Evolutionary conservation across 352 stramenopile species (phyloP).

Genomic region (Pythium phragmiticola): DNA sequence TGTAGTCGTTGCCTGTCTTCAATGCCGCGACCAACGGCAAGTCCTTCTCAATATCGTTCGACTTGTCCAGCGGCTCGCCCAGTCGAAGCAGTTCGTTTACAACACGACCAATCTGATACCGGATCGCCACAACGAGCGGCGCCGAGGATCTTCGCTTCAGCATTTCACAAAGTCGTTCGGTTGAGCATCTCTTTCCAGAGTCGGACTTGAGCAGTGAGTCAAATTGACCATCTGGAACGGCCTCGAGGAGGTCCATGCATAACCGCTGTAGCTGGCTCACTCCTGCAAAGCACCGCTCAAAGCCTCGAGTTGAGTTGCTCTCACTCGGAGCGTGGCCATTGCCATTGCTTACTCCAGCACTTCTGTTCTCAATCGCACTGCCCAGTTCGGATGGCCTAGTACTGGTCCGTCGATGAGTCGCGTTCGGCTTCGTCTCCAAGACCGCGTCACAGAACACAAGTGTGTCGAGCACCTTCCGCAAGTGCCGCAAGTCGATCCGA

Average conservation of each 20-base stretch:
- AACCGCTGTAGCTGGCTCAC: slow-evolving; percentile 44
- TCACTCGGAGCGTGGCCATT: slow-evolving; percentile 8
- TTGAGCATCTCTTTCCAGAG: slow-evolving; percentile 63
- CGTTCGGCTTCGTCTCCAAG: slow-evolving; percentile 38
- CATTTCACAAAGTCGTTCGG: slow-evolving; percentile 61
- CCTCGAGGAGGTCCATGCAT: slow-evolving; percentile 57
- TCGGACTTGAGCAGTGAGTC: slow-evolving; percentile 61
- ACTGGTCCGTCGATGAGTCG: slow-evolving; percentile 23
- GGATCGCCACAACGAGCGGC: slow-evolving; percentile 69
- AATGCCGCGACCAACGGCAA: slow-evolving; percentile 70
- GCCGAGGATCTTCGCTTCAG: slow-evolving; percentile 55
- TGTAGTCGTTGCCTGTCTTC: slow-evolving; percentile 68
- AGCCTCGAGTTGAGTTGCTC: slow-evolving; percentile 4
- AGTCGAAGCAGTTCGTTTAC: slow-evolving; percentile 74
- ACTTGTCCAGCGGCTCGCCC: slow-evolving; percentile 50
- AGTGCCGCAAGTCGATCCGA: slow-evolving; percentile 15
- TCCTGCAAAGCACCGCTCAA: slow-evolving; percentile 11
- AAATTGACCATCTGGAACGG: slow-evolving; percentile 48
- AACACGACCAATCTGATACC: slow-evolving; percentile 74
- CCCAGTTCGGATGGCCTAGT: slow-evolving; percentile 8
- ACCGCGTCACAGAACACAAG: slow-evolving; percentile 64
- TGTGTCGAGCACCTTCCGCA: slow-evolving; percentile 40
- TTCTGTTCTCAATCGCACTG: slow-evolving; percentile 9
- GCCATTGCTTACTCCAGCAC: slow-evolving; percentile 5
- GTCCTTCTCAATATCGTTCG: slow-evolving; percentile 47